Evolutionary conservation across 139 green algal species (phyloP).

Genomic region (Picochlorum sp.): DNA sequence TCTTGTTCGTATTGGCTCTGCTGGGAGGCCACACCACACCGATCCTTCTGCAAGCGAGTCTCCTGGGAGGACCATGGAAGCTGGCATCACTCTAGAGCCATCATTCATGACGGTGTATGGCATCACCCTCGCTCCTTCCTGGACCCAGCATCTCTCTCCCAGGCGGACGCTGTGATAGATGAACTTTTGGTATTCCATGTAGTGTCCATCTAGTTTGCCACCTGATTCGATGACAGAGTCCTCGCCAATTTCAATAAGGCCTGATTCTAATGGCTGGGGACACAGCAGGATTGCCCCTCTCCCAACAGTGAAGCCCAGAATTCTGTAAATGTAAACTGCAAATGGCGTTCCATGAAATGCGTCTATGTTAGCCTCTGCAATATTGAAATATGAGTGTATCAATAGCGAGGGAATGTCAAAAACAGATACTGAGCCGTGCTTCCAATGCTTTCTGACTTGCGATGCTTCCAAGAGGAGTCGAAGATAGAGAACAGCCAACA

Average conservation of each 20-base stretch:
- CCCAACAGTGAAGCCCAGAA: neutral
- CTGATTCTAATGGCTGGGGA: no score
- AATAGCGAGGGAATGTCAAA: neutral
- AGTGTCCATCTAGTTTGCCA: no score
- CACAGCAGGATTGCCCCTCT: no score
- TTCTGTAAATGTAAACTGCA: conserved; percentile 3
- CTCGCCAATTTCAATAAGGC: no score
- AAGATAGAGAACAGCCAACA: neutral
- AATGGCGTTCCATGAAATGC: conserved; percentile 10
- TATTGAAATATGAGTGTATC: neutral
- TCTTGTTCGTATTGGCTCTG: conserved; percentile 3
- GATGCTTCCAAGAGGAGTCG: conserved; percentile 6
- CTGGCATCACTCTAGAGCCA: conserved; percentile 7
- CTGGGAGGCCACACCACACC: conserved; percentile 8
- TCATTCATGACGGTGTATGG: neutral
- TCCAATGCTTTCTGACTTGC: neutral
- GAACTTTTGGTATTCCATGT: no score
- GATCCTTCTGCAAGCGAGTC: neutral
- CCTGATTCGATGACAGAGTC: no score
- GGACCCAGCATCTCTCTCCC: no score
- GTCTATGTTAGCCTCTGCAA: neutral
- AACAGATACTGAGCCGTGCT: neutral
- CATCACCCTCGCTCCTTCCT: no score
- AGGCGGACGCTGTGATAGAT: no score
- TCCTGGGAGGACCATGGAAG: conserved; percentile 9